A percentile compares a stretch with the other conserved stretches of the same genome.
phyloP scores from a whole-genome alignment of 768 basidiomycete species.

The Zangia roseola region DNA sequence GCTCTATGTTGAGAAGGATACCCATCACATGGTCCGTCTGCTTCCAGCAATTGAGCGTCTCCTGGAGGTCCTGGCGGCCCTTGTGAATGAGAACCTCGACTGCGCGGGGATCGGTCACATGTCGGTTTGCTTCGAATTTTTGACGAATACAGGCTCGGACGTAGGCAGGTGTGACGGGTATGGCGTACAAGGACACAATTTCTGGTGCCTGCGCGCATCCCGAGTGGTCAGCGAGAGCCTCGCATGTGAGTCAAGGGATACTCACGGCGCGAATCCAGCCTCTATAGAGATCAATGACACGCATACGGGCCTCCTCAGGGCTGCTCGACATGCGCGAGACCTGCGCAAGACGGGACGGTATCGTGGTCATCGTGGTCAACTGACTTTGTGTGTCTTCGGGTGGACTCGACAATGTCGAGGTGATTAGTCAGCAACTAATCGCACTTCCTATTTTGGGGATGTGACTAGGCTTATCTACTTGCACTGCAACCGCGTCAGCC shows the following conservation, averaged over 20 bases:
- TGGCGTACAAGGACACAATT: slow-evolving; percentile 76
- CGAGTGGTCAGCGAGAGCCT: background rate
- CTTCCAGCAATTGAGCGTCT: slow-evolving; percentile 94
- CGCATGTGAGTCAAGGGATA: slow-evolving; percentile 12
- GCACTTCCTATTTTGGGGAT: slow-evolving; percentile 5
- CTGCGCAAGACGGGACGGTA: slow-evolving; percentile 85
- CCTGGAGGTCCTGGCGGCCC: slow-evolving; percentile 85
- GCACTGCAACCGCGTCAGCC: background rate
- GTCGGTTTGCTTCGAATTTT: slow-evolving; percentile 82
- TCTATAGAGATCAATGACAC: slow-evolving; percentile 79
- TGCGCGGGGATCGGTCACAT: slow-evolving; percentile 76
- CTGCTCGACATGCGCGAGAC: slow-evolving; percentile 57
- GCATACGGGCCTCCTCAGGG: slow-evolving; percentile 58
- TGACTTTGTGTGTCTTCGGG: background rate
- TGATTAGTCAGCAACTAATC: slow-evolving; percentile 6
- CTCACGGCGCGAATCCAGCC: slow-evolving; percentile 92
- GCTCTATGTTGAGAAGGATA: slow-evolving; percentile 52
- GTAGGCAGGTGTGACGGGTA: slow-evolving; percentile 74
- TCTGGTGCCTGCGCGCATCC: slow-evolving; percentile 76
- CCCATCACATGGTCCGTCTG: slow-evolving; percentile 80
- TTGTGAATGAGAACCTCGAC: slow-evolving; percentile 88
- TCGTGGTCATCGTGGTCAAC: slow-evolving; percentile 65
- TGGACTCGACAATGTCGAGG: slow-evolving; percentile 1
- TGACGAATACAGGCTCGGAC: slow-evolving; percentile 82
- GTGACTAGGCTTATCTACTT: slow-evolving; percentile 15